Base-by-base conservation (phyloP, 2,329 filamentous ascomycete species). In the Cladosporium sphaerospermum region DNA sequence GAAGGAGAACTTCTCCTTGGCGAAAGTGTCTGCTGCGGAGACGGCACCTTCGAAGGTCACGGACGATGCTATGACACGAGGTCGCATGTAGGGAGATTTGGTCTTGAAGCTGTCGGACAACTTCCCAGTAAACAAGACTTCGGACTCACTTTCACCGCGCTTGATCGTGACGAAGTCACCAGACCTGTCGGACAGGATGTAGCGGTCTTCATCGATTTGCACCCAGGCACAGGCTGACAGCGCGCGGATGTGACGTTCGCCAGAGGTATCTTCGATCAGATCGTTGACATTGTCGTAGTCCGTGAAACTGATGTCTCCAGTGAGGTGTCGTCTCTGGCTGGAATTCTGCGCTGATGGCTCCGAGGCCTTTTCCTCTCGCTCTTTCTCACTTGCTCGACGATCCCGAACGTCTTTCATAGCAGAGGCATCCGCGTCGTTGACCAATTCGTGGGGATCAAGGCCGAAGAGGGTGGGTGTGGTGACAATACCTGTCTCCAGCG, bases 231-330 rank as follows among this genome's bases (percentile, higher is more conserved):
- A 75, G 11, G 76, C 77, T 65, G 89, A 96, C 16, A 95, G 75
- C 13, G 79, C 75, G 42, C 89, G 83, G 56, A 97, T 90, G 64
- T 91, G 85, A 42, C 78, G 77, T 63, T 97, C 92, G 28, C 81
- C 82, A 2, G 84, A 86, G 1, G 84, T 85, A 67, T 97, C 92
- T 42, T 85, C 79, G 34, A 99, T 85, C 11, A 99, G 79, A 63
- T 97, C 93, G 59, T 90, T 85, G n/a, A 99, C 84, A 2, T 86
- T 92, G 54, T 88, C 86, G 68, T 97, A 99, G 61, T 96, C 89
- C 7, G 88, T 92, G 64, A 97, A 95, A 0, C 82, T 86, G 31
- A 96, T 73, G 16, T 76, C 9, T 13, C 46, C 48, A 13, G 40
- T 13, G 18, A 51, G 18, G 11, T 44, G 43, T 32, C 46, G 48